phyloP scores from a whole-genome alignment of 192 early-diverging fungal genomes.

The Rhizoclosmatium sp. region DNA sequence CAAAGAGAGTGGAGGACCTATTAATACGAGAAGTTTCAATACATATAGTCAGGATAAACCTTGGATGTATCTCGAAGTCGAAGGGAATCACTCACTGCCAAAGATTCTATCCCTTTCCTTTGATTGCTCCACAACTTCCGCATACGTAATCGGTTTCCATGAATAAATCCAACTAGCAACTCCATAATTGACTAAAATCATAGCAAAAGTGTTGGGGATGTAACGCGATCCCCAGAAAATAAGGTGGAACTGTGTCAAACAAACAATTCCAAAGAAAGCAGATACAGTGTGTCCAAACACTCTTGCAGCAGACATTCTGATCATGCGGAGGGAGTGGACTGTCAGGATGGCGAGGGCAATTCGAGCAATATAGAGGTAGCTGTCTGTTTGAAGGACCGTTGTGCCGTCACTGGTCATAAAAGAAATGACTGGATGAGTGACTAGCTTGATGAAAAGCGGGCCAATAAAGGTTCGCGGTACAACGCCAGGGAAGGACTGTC shows the following conservation, averaged over 20 bases:
- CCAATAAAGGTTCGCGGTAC: constrained; percentile 95
- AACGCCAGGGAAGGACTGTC: constrained; percentile 82
- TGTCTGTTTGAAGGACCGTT: background rate
- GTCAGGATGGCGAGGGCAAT: constrained; percentile 13
- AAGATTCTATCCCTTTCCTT: constrained; percentile 24
- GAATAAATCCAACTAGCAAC: constrained; percentile 13
- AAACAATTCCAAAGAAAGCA: constrained; percentile 61
- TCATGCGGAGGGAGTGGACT: constrained; percentile 53
- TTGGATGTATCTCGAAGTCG: no score
- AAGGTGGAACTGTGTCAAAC: constrained; percentile 83
- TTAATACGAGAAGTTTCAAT: background rate
- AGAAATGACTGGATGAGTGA: constrained; percentile 13
- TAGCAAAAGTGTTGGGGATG: constrained; percentile 87
- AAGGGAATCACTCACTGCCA: constrained; percentile 35
- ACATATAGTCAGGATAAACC: background rate
- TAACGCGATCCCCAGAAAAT: constrained; percentile 89
- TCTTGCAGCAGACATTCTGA: constrained; percentile 58
- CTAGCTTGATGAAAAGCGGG: constrained; percentile 67
- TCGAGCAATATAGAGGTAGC: constrained; percentile 30
- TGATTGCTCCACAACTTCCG: constrained; percentile 18
- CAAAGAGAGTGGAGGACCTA: constrained; percentile 3
- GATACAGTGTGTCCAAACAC: constrained; percentile 67
- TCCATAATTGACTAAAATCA: constrained; percentile 65
- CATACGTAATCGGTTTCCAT: constrained; percentile 24
- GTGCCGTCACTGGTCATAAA: constrained; percentile 14